phyloP scores from a whole-genome alignment of 2,329 filamentous ascomycete genomes.

The Microascus cirrosus region DNA sequence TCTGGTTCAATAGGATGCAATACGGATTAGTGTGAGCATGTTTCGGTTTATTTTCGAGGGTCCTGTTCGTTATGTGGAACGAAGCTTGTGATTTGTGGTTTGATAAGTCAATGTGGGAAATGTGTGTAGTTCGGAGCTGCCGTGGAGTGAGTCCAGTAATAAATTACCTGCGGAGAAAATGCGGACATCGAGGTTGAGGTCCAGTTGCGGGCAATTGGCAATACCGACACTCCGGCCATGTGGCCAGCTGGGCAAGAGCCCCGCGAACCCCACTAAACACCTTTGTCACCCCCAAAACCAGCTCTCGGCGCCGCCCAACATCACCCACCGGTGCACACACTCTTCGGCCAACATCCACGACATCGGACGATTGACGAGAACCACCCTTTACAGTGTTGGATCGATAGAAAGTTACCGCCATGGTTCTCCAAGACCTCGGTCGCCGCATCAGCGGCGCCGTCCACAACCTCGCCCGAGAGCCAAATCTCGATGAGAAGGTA shows the following conservation, averaged over 20 bases:
- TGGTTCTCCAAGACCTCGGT: conserved; percentile 98
- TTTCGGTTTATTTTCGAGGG: no score
- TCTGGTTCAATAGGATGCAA: no score
- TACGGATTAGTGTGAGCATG: no score
- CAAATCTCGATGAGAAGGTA: conserved; percentile 93
- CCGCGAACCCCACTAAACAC: neutral
- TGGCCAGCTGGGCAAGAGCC: neutral
- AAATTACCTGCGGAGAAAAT: neutral
- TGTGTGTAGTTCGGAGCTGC: no score
- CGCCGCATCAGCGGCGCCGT: conserved; percentile 97
- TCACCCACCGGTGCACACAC: neutral
- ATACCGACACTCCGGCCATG: neutral
- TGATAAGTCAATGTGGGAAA: no score
- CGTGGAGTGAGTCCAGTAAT: no score
- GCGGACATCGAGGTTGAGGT: neutral
- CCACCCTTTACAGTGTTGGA: neutral
- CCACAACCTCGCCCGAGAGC: conserved; percentile 81
- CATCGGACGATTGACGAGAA: neutral
- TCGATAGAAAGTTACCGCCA: conserved; percentile 25
- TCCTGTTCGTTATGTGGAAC: no score
- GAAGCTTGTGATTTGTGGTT: no score
- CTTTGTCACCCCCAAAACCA: neutral
- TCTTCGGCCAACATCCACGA: neutral
- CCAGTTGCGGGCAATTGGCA: neutral
- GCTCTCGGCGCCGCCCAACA: neutral